Percentiles rank a stretch among this genome's conserved stretches.
Conservation (phyloP, 1,284 basidiomycete species). For the Ceratobasidium sp. region DNA sequence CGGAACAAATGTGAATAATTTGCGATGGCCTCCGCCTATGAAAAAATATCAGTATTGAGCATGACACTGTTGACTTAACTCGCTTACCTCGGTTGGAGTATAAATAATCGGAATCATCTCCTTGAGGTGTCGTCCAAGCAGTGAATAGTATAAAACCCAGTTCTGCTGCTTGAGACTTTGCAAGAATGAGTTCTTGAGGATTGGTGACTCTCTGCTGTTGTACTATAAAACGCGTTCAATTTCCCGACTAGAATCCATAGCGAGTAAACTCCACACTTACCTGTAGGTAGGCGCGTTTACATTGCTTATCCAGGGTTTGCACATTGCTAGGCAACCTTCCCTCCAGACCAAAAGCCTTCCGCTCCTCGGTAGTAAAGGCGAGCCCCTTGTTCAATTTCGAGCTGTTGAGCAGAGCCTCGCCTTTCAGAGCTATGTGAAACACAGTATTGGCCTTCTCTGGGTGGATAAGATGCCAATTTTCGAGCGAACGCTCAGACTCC, state of each 20-base stretch:
- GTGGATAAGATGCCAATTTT: constrained; percentile 34
- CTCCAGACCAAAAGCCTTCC: constrained; percentile 78
- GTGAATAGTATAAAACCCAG: constrained; percentile 78
- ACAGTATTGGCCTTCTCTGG: constrained; percentile 32
- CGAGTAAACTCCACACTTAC: constrained; percentile 57
- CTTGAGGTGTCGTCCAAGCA: constrained; percentile 72
- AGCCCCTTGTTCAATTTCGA: constrained; percentile 64
- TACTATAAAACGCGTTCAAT: constrained; percentile 56
- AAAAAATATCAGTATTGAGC: not conserved
- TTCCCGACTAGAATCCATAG: constrained; percentile 48
- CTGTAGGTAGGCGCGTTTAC: constrained; percentile 77
- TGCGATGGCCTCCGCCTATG: constrained; percentile 79
- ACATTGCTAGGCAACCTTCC: constrained; percentile 82
- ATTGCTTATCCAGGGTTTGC: constrained; percentile 82
- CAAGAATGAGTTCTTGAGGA: constrained; percentile 79
- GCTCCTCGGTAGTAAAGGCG: constrained; percentile 76
- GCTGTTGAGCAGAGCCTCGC: constrained; percentile 69
- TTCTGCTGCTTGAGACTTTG: constrained; percentile 79
- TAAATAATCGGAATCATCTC: constrained; percentile 84
- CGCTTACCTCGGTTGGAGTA: constrained; percentile 72
- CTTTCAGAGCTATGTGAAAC: constrained; percentile 67
- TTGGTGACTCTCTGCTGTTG: constrained; percentile 61
- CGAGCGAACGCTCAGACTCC: constrained; percentile 17
- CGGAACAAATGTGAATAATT: constrained; percentile 86
- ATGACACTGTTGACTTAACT: not conserved